Percentiles rank a stretch among this genome's conserved stretches.
These are phyloP conservation scores for Cenchrus fungigraminus DNA, from an alignment of 176 grass and related monocot genomes.

Conservation along the genomic window DNA sequence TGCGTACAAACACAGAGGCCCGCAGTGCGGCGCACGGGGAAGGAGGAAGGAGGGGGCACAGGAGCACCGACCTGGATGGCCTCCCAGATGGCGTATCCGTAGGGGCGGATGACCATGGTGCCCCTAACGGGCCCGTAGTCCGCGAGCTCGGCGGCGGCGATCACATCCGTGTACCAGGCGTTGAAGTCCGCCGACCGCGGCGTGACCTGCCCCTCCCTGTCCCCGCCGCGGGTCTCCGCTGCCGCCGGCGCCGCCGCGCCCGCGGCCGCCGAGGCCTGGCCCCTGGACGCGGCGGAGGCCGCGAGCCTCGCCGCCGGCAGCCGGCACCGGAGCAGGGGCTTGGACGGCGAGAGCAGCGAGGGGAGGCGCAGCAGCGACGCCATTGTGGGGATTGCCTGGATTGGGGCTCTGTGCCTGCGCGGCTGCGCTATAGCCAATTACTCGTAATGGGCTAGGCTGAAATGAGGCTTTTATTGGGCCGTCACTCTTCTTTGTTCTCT, in stretches of 20 bases:
- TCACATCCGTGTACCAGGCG: conserved; percentile 94
- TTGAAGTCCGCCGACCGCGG: conserved; percentile 89
- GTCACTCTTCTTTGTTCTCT: background rate
- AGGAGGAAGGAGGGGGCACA: background rate
- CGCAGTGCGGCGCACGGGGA: background rate
- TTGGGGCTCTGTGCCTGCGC: conserved; percentile 28
- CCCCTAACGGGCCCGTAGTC: conserved; percentile 95
- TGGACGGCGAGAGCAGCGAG: conserved; percentile 59
- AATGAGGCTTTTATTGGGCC: background rate
- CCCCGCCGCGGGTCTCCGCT: conserved; percentile 43
- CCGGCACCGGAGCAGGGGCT: conserved; percentile 45
- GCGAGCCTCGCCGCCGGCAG: conserved; percentile 25
- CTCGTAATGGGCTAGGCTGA: background rate
- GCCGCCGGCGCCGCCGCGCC: conserved; percentile 47
- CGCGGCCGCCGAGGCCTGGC: conserved; percentile 39
- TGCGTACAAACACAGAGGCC: background rate
- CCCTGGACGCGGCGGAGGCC: conserved; percentile 38
- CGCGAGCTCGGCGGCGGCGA: conserved; percentile 85
- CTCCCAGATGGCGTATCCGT: conserved; percentile 99
- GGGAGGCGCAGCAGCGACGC: conserved; percentile 76
- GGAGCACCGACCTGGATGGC: conserved; percentile 71
- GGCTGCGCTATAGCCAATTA: background rate
- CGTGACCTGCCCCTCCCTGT: conserved; percentile 82
- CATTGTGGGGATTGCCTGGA: conserved; percentile 54
- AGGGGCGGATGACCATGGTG: conserved; percentile 97